These are phyloP conservation scores for Coemansia sp. DNA, from an alignment of 192 early-diverging fungal genomes.

Conservation along the genomic window DNA sequence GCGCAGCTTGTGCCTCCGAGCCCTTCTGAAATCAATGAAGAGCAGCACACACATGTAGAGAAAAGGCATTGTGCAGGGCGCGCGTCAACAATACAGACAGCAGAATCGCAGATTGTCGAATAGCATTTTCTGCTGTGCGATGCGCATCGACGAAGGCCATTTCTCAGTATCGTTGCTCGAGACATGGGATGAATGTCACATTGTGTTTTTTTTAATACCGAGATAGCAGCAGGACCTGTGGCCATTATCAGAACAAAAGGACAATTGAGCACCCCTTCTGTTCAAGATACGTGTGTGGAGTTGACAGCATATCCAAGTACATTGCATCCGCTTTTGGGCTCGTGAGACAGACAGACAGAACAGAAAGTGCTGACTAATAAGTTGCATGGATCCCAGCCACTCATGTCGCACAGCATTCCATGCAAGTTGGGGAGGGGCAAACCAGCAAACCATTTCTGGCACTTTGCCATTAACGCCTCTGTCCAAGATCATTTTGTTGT, in stretches of 20 bases:
- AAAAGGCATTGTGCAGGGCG: too few relatives aligned
- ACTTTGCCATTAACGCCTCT: too few relatives aligned
- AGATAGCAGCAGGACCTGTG: not conserved
- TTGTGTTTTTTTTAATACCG: not conserved
- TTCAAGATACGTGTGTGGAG: not conserved
- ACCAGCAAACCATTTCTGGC: not conserved
- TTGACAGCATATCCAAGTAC: not conserved
- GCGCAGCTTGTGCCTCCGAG: not conserved
- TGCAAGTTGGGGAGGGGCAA: conserved; percentile 7
- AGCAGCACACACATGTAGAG: too few relatives aligned
- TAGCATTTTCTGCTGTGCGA: too few relatives aligned
- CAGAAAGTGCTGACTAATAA: not conserved
- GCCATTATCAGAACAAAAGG: not conserved
- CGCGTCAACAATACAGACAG: too few relatives aligned
- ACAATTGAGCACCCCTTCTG: not conserved
- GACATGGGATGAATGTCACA: too few relatives aligned
- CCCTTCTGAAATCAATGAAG: too few relatives aligned
- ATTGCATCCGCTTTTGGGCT: not conserved
- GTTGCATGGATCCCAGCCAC: not conserved
- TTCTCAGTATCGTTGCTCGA: not conserved
- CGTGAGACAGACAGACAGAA: not conserved
- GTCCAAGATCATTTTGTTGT: too few relatives aligned
- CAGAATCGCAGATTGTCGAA: too few relatives aligned
- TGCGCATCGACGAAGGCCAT: not conserved
- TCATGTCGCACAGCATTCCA: conserved; percentile 7